phyloP scores from a whole-genome alignment of 805 yeast species.

The Wilhelminamyces savonicus region DNA sequence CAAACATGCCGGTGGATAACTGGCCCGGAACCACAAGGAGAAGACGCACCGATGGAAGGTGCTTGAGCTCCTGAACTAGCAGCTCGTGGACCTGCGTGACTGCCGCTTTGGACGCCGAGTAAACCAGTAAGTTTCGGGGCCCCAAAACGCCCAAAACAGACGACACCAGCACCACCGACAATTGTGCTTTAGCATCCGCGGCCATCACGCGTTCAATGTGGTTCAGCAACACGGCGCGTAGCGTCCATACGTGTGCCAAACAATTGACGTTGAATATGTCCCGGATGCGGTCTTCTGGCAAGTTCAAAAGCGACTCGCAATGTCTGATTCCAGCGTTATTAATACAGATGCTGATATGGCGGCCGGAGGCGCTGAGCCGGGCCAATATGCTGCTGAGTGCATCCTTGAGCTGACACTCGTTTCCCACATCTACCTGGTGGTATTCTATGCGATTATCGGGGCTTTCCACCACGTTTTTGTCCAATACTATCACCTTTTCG shows the following conservation, averaged over 20 bases:
- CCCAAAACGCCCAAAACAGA: conserved; percentile 45
- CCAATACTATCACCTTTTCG: conserved; percentile 24
- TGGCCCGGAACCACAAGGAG: conserved; percentile 47
- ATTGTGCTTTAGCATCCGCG: conserved; percentile 2
- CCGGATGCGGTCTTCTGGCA: conserved; percentile 14
- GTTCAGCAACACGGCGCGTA: conserved; percentile 13
- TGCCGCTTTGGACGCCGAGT: conserved; percentile 47
- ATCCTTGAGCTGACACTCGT: conserved; percentile 8
- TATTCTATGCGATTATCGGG: conserved; percentile 11
- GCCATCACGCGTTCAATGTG: conserved; percentile 9
- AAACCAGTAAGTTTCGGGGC: conserved; percentile 41
- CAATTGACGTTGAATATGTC: conserved; percentile 24
- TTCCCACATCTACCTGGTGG: conserved; percentile 17
- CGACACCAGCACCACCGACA: conserved; percentile 38
- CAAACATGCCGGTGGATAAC: conserved; percentile 42
- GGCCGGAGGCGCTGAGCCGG: conserved; percentile 1
- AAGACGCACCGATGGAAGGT: conserved; percentile 18
- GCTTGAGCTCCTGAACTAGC: conserved; percentile 30
- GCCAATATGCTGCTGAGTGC: conserved; percentile 8
- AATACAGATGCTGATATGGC: conserved; percentile 26
- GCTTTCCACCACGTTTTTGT: conserved; percentile 12
- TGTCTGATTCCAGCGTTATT: conserved; percentile 48
- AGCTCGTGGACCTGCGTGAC: conserved; percentile 39
- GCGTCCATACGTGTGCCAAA: conserved; percentile 22
- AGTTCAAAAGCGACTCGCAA: conserved; percentile 18